phyloP scores from a whole-genome alignment of 1,284 basidiomycete species.

The Malassezia globosa region DNA sequence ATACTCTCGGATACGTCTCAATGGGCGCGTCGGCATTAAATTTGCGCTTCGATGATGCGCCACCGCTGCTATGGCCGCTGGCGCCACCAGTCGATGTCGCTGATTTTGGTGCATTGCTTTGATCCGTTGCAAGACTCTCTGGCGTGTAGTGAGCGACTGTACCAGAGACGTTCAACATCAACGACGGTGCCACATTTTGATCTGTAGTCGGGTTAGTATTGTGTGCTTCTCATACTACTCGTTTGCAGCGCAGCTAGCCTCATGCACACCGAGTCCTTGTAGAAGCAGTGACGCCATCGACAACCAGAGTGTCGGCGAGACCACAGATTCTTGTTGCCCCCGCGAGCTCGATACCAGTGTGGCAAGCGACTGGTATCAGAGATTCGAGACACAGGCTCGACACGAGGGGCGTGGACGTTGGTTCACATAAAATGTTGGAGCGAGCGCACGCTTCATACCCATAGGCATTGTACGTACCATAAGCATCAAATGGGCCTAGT shows the following conservation, averaged over 20 bases:
- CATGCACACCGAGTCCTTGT: constrained; percentile 17
- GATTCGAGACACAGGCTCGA: no score
- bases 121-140: constrained; percentile 24
- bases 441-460: no score
- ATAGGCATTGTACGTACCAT: constrained; percentile 21
- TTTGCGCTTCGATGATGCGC: constrained; percentile 19
- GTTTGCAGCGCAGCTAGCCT: constrained; percentile 14
- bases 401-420: no score
- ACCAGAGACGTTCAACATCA: constrained; percentile 33
- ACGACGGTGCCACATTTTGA: constrained; percentile 25
- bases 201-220: constrained; percentile 15
- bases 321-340: neutral
- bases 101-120: constrained; percentile 31
- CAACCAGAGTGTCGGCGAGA: no score
- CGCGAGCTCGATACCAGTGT: neutral
- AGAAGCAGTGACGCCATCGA: no score
- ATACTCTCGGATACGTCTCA: constrained; percentile 28
- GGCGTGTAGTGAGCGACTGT: constrained; percentile 42
- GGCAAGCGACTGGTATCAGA: neutral
- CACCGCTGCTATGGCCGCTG: no score
- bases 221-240: constrained; percentile 41
- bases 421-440: no score
- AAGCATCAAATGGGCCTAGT: constrained; percentile 23
- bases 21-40: constrained; percentile 35
- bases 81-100: constrained; percentile 24